phyloP scores from a whole-genome alignment of 768 basidiomycete genomes.

The Neoboletus subvelutipes region DNA sequence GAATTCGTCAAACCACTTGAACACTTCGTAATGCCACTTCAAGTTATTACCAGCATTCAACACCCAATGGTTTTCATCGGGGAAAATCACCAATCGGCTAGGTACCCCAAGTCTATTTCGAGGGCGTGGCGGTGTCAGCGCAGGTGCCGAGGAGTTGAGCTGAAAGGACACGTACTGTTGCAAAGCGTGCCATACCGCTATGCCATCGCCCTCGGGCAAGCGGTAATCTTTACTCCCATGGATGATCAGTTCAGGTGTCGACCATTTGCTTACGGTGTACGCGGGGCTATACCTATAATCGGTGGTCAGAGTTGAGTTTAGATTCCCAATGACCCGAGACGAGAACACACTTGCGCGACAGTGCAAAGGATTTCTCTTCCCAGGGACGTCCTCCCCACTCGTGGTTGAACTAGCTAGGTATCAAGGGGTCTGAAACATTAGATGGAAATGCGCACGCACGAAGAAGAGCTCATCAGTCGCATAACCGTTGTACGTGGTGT shows the following conservation, averaged over 20 bases:
- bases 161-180: constrained; percentile 59
- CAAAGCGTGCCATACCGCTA: constrained; percentile 81
- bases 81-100: constrained; percentile 79
- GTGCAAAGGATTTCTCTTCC: constrained; percentile 54
- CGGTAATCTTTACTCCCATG: constrained; percentile 90
- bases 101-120: constrained; percentile 60
- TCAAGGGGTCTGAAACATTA: not conserved
- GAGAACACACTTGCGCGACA: constrained; percentile 53
- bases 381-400: constrained; percentile 86
- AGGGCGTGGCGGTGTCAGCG: not conserved
- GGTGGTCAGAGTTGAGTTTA: not conserved
- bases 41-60: constrained; percentile 78
- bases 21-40: constrained; percentile 95
- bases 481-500: constrained; percentile 76
- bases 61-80: constrained; percentile 94
- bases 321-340: not conserved
- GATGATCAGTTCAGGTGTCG: constrained; percentile 79
- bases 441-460: constrained; percentile 43
- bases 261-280: constrained; percentile 82
- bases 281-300: constrained; percentile 65
- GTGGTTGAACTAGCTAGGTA: constrained; percentile 66
- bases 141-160: not conserved
- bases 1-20: constrained; percentile 82
- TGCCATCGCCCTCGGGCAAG: constrained; percentile 80
- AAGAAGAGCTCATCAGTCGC: constrained; percentile 92